Base-by-base conservation (phyloP, 1,284 basidiomycete genomes). In the Fomitiporia mediterranea region DNA sequence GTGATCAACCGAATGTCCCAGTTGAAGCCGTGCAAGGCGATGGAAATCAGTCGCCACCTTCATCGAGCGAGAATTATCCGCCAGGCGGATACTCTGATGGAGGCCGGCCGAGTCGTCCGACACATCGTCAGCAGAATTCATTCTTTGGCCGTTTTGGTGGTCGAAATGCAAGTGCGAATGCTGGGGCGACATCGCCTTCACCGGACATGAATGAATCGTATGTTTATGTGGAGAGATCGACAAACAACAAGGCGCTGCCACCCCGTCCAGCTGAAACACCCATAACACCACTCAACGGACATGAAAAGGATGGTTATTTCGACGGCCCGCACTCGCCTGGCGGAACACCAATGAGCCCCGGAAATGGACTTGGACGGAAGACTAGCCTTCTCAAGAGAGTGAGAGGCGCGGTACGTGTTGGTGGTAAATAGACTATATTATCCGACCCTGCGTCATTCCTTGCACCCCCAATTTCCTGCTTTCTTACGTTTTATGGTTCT, bases 1-100 rank as follows among this genome's bases (percentile, higher is more conserved):
- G 89, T 42, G 88, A 91, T 64, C 73, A 82, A 13, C 88, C 88
- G 11, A 91, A 89, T 61, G 81, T 90, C 0, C 89, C 89, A n/a
- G 78, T 86, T n/a, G 72, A 46, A 40, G 74, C 79, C 50, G 75
- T 74, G 32, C 70, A 74, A 17, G 70, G 69, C 37, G 66, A 66
- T 30, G 64, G 65, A 42, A 74, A 75, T 4, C 71, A 72, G 13
- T 79, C 81, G 2, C 80, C 83, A 1, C 72, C 78, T 0, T 74
- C 76, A 35, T 70, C 75, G 23, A 68, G 70, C 30, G 77, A 82
- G 50, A 69, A 71, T 43, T 58, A 66, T 61, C 55, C 49, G 7
- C 55, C 52, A 23, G 7, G 40, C 43, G 35, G 47, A 57, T 48
- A 37, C 54, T 28, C 60, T 61, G 59, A 57, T n/a, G 52, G 56